These are phyloP conservation scores for Spatholobus suberectus DNA, from an alignment of 306 rosid species.

Conservation along the genomic window DNA sequence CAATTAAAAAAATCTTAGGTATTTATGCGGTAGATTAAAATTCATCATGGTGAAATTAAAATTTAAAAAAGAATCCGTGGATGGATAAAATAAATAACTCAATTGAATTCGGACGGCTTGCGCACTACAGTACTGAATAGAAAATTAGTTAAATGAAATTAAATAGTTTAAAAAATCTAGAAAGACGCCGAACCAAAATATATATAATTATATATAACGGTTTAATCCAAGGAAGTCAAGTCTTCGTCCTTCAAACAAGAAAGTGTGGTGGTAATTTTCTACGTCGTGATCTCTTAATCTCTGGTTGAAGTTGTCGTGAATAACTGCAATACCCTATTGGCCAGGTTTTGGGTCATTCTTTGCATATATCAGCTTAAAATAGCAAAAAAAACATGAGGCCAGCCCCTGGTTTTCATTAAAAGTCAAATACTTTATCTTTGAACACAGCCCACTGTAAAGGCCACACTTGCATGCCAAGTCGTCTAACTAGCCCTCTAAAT, in stretches of 20 bases:
- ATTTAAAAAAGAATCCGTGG: not conserved
- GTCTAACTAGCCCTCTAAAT: not conserved
- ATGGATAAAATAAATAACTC: not conserved
- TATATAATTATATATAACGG: too few species aligned
- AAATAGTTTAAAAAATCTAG: not conserved
- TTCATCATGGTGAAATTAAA: not conserved
- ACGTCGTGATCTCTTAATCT: not conserved
- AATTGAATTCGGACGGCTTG: not conserved
- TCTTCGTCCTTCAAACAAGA: slow-evolving; percentile 4
- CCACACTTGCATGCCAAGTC: not conserved
- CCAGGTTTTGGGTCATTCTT: not conserved
- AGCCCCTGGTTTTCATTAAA: slow-evolving; percentile 67
- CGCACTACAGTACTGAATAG: not conserved
- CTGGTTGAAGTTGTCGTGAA: not conserved
- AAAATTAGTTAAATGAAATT: not conserved
- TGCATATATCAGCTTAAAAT: not conserved
- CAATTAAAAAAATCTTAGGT: not conserved
- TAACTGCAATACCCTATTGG: not conserved
- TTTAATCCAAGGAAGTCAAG: not conserved
- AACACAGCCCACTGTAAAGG: slow-evolving; percentile 58
- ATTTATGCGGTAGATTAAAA: not conserved
- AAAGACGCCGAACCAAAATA: not conserved
- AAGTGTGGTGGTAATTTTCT: not conserved
- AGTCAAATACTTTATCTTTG: slow-evolving; percentile 38
- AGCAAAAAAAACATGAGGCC: slow-evolving; percentile 62